phyloP scores from a whole-genome alignment of 1,139 yeast species.

The Sugiyamaella sp. region DNA sequence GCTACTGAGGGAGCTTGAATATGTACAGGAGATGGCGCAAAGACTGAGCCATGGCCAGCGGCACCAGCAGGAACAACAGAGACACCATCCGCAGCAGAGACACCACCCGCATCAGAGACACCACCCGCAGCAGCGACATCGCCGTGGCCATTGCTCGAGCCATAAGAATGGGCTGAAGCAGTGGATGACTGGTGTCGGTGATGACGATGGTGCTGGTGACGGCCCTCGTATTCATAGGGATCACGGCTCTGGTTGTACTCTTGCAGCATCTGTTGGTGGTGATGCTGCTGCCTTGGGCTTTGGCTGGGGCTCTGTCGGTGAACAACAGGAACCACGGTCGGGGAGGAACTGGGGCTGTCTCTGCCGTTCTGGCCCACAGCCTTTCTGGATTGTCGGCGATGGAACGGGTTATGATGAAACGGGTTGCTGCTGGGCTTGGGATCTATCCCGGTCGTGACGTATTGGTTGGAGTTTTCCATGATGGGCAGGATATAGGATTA shows the following conservation, averaged over 20 bases:
- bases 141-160: background rate
- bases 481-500: background rate
- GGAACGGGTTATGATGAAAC: slow-evolving; percentile 10
- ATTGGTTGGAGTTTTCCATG: slow-evolving; percentile 12
- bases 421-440: slow-evolving; percentile 9
- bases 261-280: slow-evolving; percentile 8
- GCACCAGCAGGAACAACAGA: no score
- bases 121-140: no score
- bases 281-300: slow-evolving; percentile 7
- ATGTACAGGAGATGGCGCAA: background rate
- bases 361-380: background rate
- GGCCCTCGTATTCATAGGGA: background rate
- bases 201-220: slow-evolving; percentile 7
- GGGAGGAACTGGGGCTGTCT: background rate
- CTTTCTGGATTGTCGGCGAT: slow-evolving; percentile 2
- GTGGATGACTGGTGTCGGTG: slow-evolving; percentile 12
- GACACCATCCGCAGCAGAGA: no score
- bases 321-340: slow-evolving; percentile 2
- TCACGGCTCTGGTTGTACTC: background rate
- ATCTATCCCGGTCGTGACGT: slow-evolving; percentile 15
- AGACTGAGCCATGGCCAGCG: background rate
- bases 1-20: background rate
- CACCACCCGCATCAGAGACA: no score
- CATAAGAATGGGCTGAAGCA: background rate
- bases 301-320: slow-evolving; percentile 3